phyloP scores from a whole-genome alignment of 495 filamentous ascomycete genomes.

The Pseudevernia furfuracea region DNA sequence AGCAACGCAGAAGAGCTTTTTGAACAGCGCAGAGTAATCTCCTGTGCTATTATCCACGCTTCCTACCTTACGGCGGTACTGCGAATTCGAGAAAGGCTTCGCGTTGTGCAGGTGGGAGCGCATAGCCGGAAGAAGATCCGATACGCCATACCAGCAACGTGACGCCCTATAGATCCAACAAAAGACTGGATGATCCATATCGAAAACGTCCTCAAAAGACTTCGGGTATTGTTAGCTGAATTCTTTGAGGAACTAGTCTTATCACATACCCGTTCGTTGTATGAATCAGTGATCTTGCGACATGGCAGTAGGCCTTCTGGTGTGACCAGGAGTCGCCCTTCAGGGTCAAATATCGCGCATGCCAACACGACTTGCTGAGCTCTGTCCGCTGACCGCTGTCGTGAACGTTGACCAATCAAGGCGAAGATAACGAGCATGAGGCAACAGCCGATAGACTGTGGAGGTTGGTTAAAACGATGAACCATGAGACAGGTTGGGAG shows the following conservation, averaged over 20 bases:
- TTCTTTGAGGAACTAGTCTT: background rate
- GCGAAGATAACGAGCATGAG: slow-evolving; percentile 49
- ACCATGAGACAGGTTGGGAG: slow-evolving; percentile 1
- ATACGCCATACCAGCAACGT: slow-evolving; percentile 63
- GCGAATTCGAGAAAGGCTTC: slow-evolving; percentile 31
- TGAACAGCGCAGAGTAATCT: slow-evolving; percentile 70
- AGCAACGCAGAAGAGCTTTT: slow-evolving; percentile 79
- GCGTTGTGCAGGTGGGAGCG: slow-evolving; percentile 20
- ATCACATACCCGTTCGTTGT: slow-evolving; percentile 53
- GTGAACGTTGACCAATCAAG: slow-evolving; percentile 48
- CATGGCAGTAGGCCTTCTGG: slow-evolving; percentile 74
- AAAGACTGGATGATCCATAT: slow-evolving; percentile 69
- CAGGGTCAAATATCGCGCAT: slow-evolving; percentile 64
- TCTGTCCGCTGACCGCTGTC: slow-evolving; percentile 49
- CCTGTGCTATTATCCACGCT: slow-evolving; percentile 13
- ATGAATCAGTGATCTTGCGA: slow-evolving; percentile 71
- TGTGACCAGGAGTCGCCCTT: slow-evolving; percentile 70
- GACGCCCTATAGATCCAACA: slow-evolving; percentile 80
- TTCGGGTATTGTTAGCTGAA: slow-evolving; percentile 23
- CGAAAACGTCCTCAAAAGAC: slow-evolving; percentile 70
- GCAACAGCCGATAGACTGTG: slow-evolving; percentile 53
- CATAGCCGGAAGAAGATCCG: slow-evolving; percentile 64
- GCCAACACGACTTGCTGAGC: slow-evolving; percentile 75
- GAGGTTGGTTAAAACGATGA: slow-evolving; percentile 6
- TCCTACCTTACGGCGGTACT: slow-evolving; percentile 13